phyloP scores from a whole-genome alignment of 202 grass and related monocot genomes.

The Dendrocalamus latiflorus region DNA sequence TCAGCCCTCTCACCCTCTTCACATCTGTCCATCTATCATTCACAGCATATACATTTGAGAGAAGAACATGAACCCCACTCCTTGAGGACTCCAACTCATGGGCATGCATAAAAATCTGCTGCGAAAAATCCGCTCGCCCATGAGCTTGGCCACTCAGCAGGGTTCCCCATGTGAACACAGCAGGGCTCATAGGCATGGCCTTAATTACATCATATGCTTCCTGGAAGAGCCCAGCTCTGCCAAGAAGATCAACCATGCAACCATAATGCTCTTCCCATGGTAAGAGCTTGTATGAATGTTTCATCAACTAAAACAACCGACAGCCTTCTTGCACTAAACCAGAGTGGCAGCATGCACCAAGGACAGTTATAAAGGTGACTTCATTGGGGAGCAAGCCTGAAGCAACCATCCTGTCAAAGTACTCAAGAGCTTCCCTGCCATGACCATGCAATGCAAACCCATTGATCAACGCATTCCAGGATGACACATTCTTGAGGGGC shows the following conservation, averaged over 20 bases:
- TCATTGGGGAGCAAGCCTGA: slow-evolving; percentile 34
- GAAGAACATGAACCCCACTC: slow-evolving; percentile 40
- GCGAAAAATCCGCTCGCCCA: slow-evolving; percentile 28
- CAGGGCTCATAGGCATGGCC: slow-evolving; percentile 37
- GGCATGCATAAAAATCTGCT: slow-evolving; percentile 36
- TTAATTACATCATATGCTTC: slow-evolving; percentile 42
- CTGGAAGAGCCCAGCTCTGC: slow-evolving; percentile 39
- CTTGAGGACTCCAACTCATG: slow-evolving; percentile 30
- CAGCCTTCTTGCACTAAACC: slow-evolving; percentile 46
- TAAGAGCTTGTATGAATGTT: slow-evolving; percentile 19
- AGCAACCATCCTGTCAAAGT: slow-evolving; percentile 37
- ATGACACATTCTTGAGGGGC: slow-evolving; percentile 37
- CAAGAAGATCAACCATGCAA: slow-evolving; percentile 51
- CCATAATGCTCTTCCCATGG: slow-evolving; percentile 49
- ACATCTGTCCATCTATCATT: slow-evolving; percentile 40
- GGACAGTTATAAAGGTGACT: slow-evolving; percentile 40
- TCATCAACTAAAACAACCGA: slow-evolving; percentile 31
- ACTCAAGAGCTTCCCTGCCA: slow-evolving; percentile 26
- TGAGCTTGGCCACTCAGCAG: slow-evolving; percentile 39
- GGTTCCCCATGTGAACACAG: slow-evolving; percentile 38
- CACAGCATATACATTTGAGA: slow-evolving; percentile 48
- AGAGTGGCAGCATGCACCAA: slow-evolving; percentile 47
- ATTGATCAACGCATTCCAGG: slow-evolving; percentile 49
- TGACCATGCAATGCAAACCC: slow-evolving; percentile 37
- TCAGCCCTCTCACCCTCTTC: slow-evolving; percentile 25